A percentile compares a stretch with the other conserved stretches of the same genome.
These are phyloP conservation scores for Dendrobium huoshanense DNA, from an alignment of 106 monocot species.

Conservation along the genomic window DNA sequence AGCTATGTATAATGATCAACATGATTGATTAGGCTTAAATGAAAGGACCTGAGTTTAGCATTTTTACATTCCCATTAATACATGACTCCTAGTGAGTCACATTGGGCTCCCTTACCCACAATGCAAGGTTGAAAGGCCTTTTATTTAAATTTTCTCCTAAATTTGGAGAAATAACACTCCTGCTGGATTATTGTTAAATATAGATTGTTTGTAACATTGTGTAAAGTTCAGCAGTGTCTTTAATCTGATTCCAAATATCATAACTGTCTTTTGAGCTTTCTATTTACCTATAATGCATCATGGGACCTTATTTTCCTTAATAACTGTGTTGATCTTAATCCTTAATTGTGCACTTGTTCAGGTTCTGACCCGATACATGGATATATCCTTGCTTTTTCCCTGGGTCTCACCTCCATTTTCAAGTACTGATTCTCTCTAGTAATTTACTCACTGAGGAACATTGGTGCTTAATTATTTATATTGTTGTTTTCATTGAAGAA, in stretches of 20 bases:
- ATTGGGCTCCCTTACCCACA: too few species aligned
- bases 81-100: too few species aligned
- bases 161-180: too few species aligned
- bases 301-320: neutral
- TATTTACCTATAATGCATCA: neutral
- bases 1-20: too few species aligned
- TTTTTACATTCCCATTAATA: too few species aligned
- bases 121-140: too few species aligned
- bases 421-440: conserved; percentile 31
- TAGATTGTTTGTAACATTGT: neutral
- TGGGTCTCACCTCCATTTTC: conserved; percentile 60
- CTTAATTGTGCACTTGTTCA: conserved; percentile 14
- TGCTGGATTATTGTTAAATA: too few species aligned
- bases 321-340: conserved; percentile 2
- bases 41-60: too few species aligned
- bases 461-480: neutral
- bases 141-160: too few species aligned
- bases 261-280: neutral
- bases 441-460: neutral
- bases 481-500: neutral
- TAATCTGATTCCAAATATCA: neutral
- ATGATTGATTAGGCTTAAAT: too few species aligned
- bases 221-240: neutral
- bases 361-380: conserved; percentile 49
- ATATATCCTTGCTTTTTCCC: conserved; percentile 49